Evolutionary conservation across 495 filamentous ascomycete species (phyloP), one percentile per base, ranked within the genome.

Genomic region (Talaromyces wortmannii): DNA sequence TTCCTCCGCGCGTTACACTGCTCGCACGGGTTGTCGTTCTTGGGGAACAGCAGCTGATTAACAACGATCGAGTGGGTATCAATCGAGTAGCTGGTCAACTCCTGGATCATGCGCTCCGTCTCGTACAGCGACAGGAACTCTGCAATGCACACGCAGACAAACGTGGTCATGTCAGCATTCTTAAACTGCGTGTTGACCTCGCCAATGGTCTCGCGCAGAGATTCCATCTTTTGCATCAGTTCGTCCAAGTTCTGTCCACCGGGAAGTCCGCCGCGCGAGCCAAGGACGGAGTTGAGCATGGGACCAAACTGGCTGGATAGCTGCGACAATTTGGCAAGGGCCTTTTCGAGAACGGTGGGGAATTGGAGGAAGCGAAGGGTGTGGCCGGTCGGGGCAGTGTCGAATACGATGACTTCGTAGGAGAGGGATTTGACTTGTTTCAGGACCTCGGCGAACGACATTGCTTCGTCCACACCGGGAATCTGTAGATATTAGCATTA

Each of bases 401-500:
- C 94, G 83, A 97, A 99, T 68, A 99, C 90, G 72, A 99, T 96
- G 61, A 90, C 87, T 67, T 96, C 94, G 81, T 97, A 99, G 8
- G 90, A 95, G 58, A 97, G 85, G n/a, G 89, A 95, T 72, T 97
- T 97, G 75, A 99, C 94, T 74, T 99, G 95, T 73, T 99, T 97
- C 57, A 97, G 81, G 48, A 97, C 94, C 74, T 97, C 94, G 63
- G 94, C 94, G 64, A 97, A 99, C 49, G 94, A 97, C 95, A 97
- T 97, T 64, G 94, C 94, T 71, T 99, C 94, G 69, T 99, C 94
- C 55, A 99, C 92, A 71, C 94, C 94, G 51, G 94, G 94, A 45
- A 98, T 97, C 91, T 97, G 61, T 29, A 52, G 50, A 46, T 31
- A 30, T 66, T 59, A 71, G 64, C 56, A 50, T 44, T 15, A 36